phyloP scores from a whole-genome alignment of 257 asterid species.

The Galeopsis tetrahit region DNA sequence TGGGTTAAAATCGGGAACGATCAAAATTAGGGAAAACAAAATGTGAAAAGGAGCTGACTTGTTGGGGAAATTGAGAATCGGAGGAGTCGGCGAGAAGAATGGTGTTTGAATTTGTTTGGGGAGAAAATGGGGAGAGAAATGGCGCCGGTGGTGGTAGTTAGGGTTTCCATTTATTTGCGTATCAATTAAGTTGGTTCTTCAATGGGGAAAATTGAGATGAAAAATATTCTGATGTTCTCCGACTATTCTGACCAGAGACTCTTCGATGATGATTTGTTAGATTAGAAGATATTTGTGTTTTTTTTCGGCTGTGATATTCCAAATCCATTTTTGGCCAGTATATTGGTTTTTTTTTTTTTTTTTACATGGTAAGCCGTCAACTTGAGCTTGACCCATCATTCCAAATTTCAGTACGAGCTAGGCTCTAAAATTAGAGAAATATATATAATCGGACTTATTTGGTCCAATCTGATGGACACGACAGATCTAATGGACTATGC shows the following conservation, averaged over 20 bases:
- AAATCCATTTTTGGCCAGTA: too few relatives aligned
- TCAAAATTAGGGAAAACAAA: background rate
- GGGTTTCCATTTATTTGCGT: constrained; percentile 54
- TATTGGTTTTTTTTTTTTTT: too few relatives aligned
- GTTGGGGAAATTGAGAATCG: constrained; percentile 58
- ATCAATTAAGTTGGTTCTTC: background rate
- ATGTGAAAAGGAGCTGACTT: constrained; percentile 32
- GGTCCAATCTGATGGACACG: too few relatives aligned
- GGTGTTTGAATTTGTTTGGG: constrained; percentile 42
- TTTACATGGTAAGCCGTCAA: too few relatives aligned
- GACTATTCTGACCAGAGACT: constrained; percentile 25
- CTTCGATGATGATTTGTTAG: background rate
- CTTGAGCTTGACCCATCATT: too few relatives aligned
- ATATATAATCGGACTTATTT: too few relatives aligned
- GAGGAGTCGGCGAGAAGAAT: constrained; percentile 42
- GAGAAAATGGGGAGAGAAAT: constrained; percentile 56
- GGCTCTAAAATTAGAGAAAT: too few relatives aligned
- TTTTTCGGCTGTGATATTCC: too few relatives aligned
- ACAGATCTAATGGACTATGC: too few relatives aligned
- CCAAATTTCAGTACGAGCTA: too few relatives aligned
- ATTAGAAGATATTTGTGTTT: background rate
- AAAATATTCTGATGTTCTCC: background rate
- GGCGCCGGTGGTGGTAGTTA: constrained; percentile 46
- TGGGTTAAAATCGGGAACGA: background rate
- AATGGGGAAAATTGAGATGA: background rate